Evolutionary conservation across 139 green algal genomes (phyloP), one percentile per base, ranked within the genome.

Genomic region (Dunaliella primolecta): DNA sequence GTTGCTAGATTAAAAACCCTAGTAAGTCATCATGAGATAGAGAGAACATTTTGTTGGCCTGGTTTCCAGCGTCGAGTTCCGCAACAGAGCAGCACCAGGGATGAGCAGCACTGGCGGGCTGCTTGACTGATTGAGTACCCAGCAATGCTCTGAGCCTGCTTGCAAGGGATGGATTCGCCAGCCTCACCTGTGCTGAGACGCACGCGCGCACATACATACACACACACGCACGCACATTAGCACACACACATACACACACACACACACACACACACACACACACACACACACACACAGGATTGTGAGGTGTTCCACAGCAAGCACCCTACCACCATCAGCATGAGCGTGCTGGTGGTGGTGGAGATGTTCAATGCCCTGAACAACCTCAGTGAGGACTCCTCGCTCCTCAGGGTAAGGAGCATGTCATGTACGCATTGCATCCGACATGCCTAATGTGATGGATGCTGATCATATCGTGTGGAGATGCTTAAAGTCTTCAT

Each of bases 331-430:
- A 99, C 96, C 34, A 91, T 99, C 38, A 87, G 91, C 37, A 98
- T 99, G 96, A 95, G 82, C 0, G 94, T 97, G 84, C 91, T 97
- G 37, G 96, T 98, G 32, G 89, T 96, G 23, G 97, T 98, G 74
- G 96, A 98, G 87, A 98, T 98, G 96, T 98, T 98, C 90, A 98
- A 98, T 83, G 95, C 96, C 1, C 88, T 98, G 64, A 98, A 98
- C 84, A 97, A 97, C 71, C 91, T 98, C 29, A 94, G 85, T 3
- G 97, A 99, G 89, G 93, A 99, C 80, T 56, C 30, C 38, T 56
- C 27, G 21, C 55, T 84, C 32, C 2, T 84, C 32, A 36, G 31
- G 80, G 80, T 84, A 32, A 77, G 79, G 20, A 27, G 56, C n/a
- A n/a, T n/a, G n/a, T n/a, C n/a, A n/a, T n/a, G n/a, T n/a, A n/a